These are phyloP conservation scores for Chaetoceros muelleri DNA, from an alignment of 108 stramenopile genomes.

Conservation along the genomic window DNA sequence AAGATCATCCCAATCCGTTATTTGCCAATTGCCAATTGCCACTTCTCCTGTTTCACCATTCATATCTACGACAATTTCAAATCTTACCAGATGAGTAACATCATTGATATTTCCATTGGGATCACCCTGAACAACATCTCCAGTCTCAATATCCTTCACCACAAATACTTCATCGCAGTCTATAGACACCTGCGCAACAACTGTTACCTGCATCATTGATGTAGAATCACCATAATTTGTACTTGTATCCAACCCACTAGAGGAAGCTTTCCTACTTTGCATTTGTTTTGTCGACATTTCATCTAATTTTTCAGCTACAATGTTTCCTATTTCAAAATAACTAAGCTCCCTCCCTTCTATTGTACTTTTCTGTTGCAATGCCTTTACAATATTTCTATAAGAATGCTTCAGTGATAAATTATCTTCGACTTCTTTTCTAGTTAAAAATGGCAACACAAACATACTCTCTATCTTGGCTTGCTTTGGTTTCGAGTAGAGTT, in stretches of 20 bases:
- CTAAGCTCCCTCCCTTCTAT: not conserved
- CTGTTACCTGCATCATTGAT: constrained; percentile 21
- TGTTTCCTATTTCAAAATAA: not conserved
- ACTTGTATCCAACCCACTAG: no score
- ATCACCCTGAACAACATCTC: constrained; percentile 34
- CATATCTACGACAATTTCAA: constrained; percentile 27
- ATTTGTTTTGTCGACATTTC: not conserved
- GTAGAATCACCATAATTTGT: no score
- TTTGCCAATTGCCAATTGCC: constrained; percentile 34
- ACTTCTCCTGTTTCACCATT: constrained; percentile 7
- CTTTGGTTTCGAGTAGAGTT: not conserved
- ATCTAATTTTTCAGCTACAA: not conserved
- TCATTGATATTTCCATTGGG: constrained; percentile 21
- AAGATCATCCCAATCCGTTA: constrained; percentile 58
- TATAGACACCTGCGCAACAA: constrained; percentile 40
- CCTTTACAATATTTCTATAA: not conserved
- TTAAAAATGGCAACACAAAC: not conserved
- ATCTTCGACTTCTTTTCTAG: not conserved
- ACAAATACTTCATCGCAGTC: constrained; percentile 43
- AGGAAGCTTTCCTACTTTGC: not conserved
- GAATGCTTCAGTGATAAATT: not conserved
- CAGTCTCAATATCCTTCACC: constrained; percentile 35
- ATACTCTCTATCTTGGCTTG: not conserved
- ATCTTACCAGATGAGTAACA: constrained; percentile 39
- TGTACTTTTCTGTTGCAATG: not conserved